Percentiles rank a stretch among this genome's conserved stretches.
phyloP scores from a whole-genome alignment of 1,284 basidiomycete species.

The Moesziomyces sp. region DNA sequence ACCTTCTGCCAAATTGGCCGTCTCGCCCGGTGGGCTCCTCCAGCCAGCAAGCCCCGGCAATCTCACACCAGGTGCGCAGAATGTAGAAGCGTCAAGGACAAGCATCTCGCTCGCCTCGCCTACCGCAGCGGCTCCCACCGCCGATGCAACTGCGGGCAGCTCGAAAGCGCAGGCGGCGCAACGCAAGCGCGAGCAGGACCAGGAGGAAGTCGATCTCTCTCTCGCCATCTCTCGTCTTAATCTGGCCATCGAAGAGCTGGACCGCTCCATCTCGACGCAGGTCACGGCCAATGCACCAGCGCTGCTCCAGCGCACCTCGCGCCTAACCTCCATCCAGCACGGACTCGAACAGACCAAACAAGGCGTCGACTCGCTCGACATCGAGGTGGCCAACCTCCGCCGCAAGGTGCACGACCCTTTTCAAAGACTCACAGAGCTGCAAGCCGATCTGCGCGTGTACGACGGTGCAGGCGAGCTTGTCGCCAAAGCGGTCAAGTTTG shows the following conservation, averaged over 20 bases:
- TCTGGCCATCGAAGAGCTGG: constrained; percentile 47
- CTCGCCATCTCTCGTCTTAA: constrained; percentile 51
- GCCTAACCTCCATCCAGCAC: constrained; percentile 12
- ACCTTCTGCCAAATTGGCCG: not conserved
- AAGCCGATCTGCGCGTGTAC: constrained; percentile 9
- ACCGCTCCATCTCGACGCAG: constrained; percentile 27
- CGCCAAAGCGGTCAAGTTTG: constrained; percentile 17
- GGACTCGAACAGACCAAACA: constrained; percentile 8
- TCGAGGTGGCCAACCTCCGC: constrained; percentile 14
- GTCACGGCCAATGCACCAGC: constrained; percentile 31
- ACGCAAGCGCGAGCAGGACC: constrained; percentile 19
- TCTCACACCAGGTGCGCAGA: not conserved
- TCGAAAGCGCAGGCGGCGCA: not conserved
- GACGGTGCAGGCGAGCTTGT: constrained; percentile 38
- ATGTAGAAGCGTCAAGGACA: not conserved
- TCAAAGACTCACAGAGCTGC: constrained; percentile 12
- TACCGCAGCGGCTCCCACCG: constrained; percentile 1
- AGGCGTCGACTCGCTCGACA: constrained; percentile 19
- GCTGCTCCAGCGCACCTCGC: constrained; percentile 17
- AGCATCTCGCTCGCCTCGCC: constrained; percentile 1
- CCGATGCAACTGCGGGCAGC: not conserved
- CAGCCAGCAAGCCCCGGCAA: not conserved
- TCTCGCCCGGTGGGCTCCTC: not conserved
- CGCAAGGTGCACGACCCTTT: constrained; percentile 32
- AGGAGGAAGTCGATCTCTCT: constrained; percentile 43